A percentile compares a stretch with the other conserved stretches of the same genome.
phyloP scores from a whole-genome alignment of 2,329 filamentous ascomycete genomes.

The Fusarium circinatum region DNA sequence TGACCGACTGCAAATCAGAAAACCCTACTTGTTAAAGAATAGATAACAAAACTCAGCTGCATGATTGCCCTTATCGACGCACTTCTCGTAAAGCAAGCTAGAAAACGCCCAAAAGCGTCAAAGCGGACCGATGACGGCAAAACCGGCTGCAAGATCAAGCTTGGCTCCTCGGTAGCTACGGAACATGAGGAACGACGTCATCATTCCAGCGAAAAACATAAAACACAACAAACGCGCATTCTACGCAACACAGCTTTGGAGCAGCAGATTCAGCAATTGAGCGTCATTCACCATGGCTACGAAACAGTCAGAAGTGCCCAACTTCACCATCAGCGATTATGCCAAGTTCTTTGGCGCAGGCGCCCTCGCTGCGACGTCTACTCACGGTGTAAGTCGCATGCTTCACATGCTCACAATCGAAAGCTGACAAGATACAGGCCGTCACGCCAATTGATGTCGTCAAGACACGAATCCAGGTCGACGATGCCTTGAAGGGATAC shows the following conservation, averaged over 20 bases:
- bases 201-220: slow-evolving; percentile 22
- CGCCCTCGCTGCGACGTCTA: slow-evolving; percentile 62
- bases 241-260: background rate
- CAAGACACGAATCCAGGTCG: slow-evolving; percentile 92
- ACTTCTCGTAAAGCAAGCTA: background rate
- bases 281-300: slow-evolving; percentile 33
- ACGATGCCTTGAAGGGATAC: slow-evolving; percentile 84
- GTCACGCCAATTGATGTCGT: slow-evolving; percentile 73
- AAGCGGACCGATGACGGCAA: slow-evolving; percentile 32
- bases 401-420: background rate
- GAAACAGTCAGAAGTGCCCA: slow-evolving; percentile 49
- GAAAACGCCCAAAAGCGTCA: slow-evolving; percentile 14
- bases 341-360: slow-evolving; percentile 64
- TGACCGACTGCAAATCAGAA: background rate
- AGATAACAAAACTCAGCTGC: background rate
- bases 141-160: slow-evolving; percentile 12
- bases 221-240: slow-evolving; percentile 20
- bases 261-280: slow-evolving; percentile 10
- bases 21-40: background rate
- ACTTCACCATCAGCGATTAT: slow-evolving; percentile 58
- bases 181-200: slow-evolving; percentile 23
- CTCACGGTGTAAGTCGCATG: slow-evolving; percentile 57
- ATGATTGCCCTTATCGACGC: background rate
- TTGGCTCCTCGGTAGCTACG: slow-evolving; percentile 25
- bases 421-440: slow-evolving; percentile 51